phyloP scores from a whole-genome alignment of 208 protist species.

The Zelonia costaricensis region DNA sequence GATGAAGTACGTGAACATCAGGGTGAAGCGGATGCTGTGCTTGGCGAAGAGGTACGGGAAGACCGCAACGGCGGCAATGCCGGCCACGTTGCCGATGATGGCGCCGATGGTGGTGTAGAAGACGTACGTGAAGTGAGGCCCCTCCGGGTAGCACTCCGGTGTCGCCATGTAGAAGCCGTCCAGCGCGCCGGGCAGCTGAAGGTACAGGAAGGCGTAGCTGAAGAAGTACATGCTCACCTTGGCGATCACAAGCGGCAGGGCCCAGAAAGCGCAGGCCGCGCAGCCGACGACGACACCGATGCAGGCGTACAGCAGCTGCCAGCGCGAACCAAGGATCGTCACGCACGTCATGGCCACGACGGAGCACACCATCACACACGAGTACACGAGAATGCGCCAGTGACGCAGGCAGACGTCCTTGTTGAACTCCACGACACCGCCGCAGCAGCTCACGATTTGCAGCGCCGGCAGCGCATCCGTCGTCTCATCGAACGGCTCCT shows the following conservation, averaged over 20 bases:
- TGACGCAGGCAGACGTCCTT: conserved; percentile 52
- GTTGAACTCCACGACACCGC: conserved; percentile 62
- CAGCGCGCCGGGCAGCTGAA: conserved; percentile 57
- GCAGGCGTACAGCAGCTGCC: conserved; percentile 34
- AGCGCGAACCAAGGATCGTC: conserved; percentile 40
- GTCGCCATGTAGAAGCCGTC: conserved; percentile 65
- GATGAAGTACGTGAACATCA: conserved; percentile 62
- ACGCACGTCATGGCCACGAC: conserved; percentile 46
- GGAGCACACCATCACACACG: conserved; percentile 39
- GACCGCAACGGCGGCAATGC: conserved; percentile 53
- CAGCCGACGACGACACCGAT: conserved; percentile 38
- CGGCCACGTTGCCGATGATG: conserved; percentile 56
- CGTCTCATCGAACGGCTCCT: conserved; percentile 2
- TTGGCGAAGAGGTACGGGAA: conserved; percentile 71
- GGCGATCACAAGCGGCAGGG: conserved; percentile 61
- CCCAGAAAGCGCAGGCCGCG: conserved; percentile 51
- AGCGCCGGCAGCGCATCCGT: conserved; percentile 2
- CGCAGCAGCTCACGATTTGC: conserved; percentile 25
- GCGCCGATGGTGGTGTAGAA: conserved; percentile 67
- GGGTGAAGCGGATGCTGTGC: conserved; percentile 66
- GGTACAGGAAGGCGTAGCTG: conserved; percentile 53
- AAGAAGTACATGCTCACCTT: conserved; percentile 70
- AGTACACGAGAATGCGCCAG: conserved; percentile 59
- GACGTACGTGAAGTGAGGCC: conserved; percentile 65
- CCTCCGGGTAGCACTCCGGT: conserved; percentile 40